phyloP scores from a whole-genome alignment of 164 flowering plant genomes.

The Umbilicus rupestris region DNA sequence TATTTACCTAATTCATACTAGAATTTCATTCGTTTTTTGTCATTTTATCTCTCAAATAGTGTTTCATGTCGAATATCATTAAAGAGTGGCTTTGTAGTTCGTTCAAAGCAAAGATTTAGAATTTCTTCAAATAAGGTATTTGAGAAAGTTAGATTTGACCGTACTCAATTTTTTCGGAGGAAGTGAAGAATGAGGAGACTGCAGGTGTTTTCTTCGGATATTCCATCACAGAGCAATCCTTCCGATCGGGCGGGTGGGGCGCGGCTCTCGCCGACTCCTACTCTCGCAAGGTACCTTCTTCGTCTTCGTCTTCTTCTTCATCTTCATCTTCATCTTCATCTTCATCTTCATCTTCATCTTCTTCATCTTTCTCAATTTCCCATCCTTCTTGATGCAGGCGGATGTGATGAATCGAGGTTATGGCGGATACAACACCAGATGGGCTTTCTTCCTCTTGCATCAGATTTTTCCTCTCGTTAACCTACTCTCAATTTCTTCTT shows the following conservation, averaged over 20 bases:
- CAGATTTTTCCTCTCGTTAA: conserved; percentile 66
- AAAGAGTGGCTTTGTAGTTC: too few species aligned
- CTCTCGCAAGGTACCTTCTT: conserved; percentile 61
- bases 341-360: too few species aligned
- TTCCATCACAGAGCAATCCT: conserved; percentile 82
- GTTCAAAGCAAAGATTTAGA: too few species aligned
- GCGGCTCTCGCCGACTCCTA: conserved; percentile 62
- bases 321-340: too few species aligned
- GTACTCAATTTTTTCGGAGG: too few species aligned
- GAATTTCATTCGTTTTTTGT: too few species aligned
- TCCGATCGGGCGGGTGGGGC: conserved; percentile 79
- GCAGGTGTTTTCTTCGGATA: conserved; percentile 70
- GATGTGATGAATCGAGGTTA: conserved; percentile 79
- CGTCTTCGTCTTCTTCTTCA: not conserved
- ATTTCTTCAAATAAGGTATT: too few species aligned
- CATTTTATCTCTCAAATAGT: too few species aligned
- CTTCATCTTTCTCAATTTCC: not conserved
- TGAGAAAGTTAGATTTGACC: too few species aligned
- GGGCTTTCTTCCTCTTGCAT: conserved; percentile 77
- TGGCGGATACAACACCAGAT: conserved; percentile 88
- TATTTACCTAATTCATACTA: too few species aligned
- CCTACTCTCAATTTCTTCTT: not conserved
- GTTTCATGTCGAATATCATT: too few species aligned
- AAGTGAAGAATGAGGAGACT: conserved; percentile 45
- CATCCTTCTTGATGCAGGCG: conserved; percentile 24